A percentile compares a stretch with the other conserved stretches of the same genome.
These are phyloP conservation scores for Exophiala calicioides DNA, from an alignment of 2,329 filamentous ascomycete species.

Conservation along the genomic window DNA sequence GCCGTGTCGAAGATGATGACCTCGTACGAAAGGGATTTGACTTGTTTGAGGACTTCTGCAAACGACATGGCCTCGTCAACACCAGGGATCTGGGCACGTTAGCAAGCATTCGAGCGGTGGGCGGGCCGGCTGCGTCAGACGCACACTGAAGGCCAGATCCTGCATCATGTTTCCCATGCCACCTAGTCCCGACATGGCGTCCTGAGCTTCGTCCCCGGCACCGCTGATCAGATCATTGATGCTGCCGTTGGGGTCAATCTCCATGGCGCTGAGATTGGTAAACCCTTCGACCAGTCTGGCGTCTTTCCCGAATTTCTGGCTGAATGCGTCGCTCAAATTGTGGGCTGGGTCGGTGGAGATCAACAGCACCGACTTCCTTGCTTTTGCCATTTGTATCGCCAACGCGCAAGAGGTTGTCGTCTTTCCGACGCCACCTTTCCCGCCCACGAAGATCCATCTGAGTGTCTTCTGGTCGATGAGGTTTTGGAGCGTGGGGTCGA, in stretches of 20 bases:
- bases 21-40: constrained; percentile 98
- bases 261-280: constrained; percentile 95
- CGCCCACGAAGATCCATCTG: constrained; percentile 98
- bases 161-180: constrained; percentile 96
- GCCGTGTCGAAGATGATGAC: constrained; percentile 99
- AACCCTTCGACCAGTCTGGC: constrained; percentile 90
- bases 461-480: constrained; percentile 94
- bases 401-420: constrained; percentile 99
- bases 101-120: not conserved
- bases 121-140: constrained; percentile 16
- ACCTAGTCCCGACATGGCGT: constrained; percentile 67
- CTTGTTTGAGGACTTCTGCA: constrained; percentile 97
- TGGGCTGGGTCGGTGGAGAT: constrained; percentile 98
- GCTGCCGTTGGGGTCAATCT: constrained; percentile 97
- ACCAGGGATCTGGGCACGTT: constrained; percentile 75
- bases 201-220: constrained; percentile 69
- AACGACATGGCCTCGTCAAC: constrained; percentile 99
- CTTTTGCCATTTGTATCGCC: constrained; percentile 93
- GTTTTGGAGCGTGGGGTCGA: constrained; percentile 91
- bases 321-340: constrained; percentile 96
- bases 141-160: constrained; percentile 89
- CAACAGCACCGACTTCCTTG: constrained; percentile 91
- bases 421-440: constrained; percentile 97
- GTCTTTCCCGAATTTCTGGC: constrained; percentile 99
- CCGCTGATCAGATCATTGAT: constrained; percentile 91